Base-by-base conservation (phyloP, 805 yeast species). In the Kregervanrija delftensis region DNA sequence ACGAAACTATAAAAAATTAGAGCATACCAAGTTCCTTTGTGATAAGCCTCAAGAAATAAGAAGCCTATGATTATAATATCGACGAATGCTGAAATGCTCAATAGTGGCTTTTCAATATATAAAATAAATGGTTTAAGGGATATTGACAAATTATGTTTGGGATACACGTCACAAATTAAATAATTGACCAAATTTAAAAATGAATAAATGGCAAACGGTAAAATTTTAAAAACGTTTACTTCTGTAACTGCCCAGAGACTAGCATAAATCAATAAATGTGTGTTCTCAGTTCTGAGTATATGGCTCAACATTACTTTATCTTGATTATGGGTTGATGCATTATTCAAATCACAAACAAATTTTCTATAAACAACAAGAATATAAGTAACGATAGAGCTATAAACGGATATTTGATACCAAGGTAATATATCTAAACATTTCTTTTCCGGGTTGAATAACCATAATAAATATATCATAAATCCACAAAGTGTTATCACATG, bases 171-270 rank as follows among this genome's bases (percentile, higher is more conserved):
- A 31, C 56, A 45, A 4, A 61, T 56, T 37, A 62, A 52, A 45
- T 56, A 67, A 16, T 62, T 59, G 30, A 63, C 52, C 34, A 68
- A 49, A 46, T 71, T 71, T 43, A 71, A 53, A n/a, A 63, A 52
- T 3, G 74, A 69, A 48, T 69, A 71, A 8, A 64, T 56, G n/a
- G 64, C 60, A 51, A 69, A 70, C 2, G 75, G 73, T 28, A 65
- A 45, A 37, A 71, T 47, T 47, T 71, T 71, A 33, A 64, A 43
- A n/a, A 63, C 14, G 14, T 59, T 61, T 3, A 52, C 46, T 3
- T 58, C 52, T 0, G 74, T 67, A 9, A 57, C 54, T 28, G 62
- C 38, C 73, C 73, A 69, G 17, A 71, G 55, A n/a, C 57, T 48
- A 1, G 70, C 54, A 52, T 61, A 66, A 0, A 63, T 62, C 35